Evolutionary conservation across 164 flowering plant genomes (phyloP).

Genomic region (Tetracentron sinense): DNA sequence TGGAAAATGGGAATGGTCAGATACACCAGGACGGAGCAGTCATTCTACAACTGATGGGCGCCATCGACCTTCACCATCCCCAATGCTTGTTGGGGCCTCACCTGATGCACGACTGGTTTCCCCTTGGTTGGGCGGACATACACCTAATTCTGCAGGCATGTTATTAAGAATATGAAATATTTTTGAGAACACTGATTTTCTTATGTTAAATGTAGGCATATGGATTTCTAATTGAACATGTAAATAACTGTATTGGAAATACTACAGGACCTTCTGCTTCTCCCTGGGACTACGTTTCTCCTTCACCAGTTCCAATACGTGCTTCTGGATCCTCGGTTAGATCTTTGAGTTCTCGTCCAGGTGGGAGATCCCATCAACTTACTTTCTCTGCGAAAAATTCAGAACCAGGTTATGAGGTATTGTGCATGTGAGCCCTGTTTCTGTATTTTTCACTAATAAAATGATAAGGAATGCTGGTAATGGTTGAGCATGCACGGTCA

Average conservation of each 20-base stretch:
- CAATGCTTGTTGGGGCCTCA: slow-evolving; percentile 78
- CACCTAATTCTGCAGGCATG: slow-evolving; percentile 61
- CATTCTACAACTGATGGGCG: slow-evolving; percentile 34
- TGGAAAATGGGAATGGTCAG: slow-evolving; percentile 94
- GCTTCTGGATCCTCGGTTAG: slow-evolving; percentile 76
- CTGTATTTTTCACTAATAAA: neutral
- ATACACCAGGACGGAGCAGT: slow-evolving; percentile 63
- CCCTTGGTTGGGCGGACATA: slow-evolving; percentile 73
- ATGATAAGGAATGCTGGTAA: neutral
- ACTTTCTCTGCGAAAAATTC: slow-evolving; percentile 31
- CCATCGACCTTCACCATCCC: slow-evolving; percentile 76
- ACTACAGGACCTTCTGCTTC: slow-evolving; percentile 39
- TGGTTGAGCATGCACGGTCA: neutral
- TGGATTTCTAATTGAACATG: neutral
- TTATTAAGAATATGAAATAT: neutral
- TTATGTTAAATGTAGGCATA: neutral
- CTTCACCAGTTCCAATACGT: slow-evolving; percentile 86
- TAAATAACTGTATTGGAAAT: slow-evolving; percentile 7
- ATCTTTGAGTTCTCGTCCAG: slow-evolving; percentile 51
- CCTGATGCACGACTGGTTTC: slow-evolving; percentile 90
- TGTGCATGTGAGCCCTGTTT: slow-evolving; percentile 1
- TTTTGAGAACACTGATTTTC: neutral
- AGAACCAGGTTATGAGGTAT: slow-evolving; percentile 36
- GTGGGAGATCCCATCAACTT: slow-evolving; percentile 48
- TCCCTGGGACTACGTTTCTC: slow-evolving; percentile 79